Percentiles rank a stretch among this genome's conserved stretches.
Evolutionary conservation across 306 rosid species (phyloP).

Genomic region (Cicer arietinum): DNA sequence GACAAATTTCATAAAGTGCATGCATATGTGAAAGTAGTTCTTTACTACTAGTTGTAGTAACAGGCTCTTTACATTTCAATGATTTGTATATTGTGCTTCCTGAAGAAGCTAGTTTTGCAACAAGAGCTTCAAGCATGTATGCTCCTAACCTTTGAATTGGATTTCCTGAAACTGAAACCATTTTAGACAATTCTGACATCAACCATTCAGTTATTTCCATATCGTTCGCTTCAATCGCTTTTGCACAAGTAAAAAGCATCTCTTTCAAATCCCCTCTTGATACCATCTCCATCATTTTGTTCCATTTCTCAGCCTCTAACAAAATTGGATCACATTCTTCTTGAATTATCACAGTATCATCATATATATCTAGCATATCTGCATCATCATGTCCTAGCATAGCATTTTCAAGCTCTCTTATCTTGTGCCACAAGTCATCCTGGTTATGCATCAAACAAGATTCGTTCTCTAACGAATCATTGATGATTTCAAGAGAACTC

Average conservation of each 20-base stretch:
- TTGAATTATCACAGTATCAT: constrained; percentile 32
- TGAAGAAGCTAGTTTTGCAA: constrained; percentile 80
- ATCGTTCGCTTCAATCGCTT: constrained; percentile 65
- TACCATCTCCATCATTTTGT: constrained; percentile 61
- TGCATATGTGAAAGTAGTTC: constrained; percentile 87
- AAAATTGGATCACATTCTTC: constrained; percentile 38
- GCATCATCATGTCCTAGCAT: constrained; percentile 77
- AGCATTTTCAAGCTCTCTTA: constrained; percentile 77
- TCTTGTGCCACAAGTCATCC: constrained; percentile 75
- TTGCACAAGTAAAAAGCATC: constrained; percentile 77
- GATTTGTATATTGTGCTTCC: constrained; percentile 83
- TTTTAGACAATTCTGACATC: constrained; percentile 64
- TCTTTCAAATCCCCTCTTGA: constrained; percentile 72
- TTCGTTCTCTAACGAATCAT: constrained; percentile 59
- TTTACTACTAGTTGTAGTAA: constrained; percentile 41
- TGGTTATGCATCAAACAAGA: constrained; percentile 61
- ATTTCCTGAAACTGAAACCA: constrained; percentile 81
- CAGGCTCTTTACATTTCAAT: constrained; percentile 83
- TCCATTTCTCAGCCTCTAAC: constrained; percentile 63
- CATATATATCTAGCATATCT: constrained; percentile 50
- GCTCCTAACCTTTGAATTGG: constrained; percentile 90
- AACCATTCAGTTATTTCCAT: constrained; percentile 69
- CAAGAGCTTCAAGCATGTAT: constrained; percentile 83
- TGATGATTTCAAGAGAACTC: constrained; percentile 53
- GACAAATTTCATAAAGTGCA: constrained; percentile 76